Percentiles rank a stretch among this genome's conserved stretches.
Evolutionary conservation across 805 yeast genomes (phyloP).

Genomic region (Candida ascalaphidarum): DNA sequence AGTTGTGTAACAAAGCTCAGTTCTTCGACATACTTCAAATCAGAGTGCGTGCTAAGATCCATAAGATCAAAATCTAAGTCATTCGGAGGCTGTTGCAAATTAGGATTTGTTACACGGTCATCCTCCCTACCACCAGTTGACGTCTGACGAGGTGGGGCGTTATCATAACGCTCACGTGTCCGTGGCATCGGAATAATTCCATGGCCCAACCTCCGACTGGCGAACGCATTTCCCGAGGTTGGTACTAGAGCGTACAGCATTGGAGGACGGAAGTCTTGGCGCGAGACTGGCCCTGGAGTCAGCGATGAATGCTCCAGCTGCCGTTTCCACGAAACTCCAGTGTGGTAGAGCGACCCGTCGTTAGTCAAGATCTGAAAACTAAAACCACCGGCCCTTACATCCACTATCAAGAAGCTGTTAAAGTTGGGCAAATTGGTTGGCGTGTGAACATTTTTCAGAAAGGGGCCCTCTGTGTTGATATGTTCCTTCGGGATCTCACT

Average conservation of each 20-base stretch:
- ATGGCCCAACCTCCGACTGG: no score
- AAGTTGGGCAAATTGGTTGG: constrained; percentile 33
- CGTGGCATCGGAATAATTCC: not conserved
- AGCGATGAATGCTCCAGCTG: constrained; percentile 4
- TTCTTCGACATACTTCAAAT: no score
- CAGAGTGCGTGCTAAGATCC: not conserved
- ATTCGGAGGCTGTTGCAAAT: constrained; percentile 15
- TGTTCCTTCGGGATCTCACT: constrained; percentile 15
- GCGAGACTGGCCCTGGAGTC: constrained; percentile 21
- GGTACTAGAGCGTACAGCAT: no score
- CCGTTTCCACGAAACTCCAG: constrained; percentile 32
- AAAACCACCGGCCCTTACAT: constrained; percentile 57
- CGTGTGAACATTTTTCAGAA: constrained; percentile 12
- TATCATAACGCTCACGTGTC: no score
- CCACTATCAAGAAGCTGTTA: constrained; percentile 26
- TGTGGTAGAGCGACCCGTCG: constrained; percentile 46
- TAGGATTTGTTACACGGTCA: constrained; percentile 7
- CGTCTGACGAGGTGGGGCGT: no score
- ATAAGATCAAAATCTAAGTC: constrained; percentile 5
- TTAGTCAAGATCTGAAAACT: constrained; percentile 50
- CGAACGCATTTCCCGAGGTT: no score
- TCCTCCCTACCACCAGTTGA: not conserved
- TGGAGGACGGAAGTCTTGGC: constrained; percentile 10
- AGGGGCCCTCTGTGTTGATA: constrained; percentile 9
- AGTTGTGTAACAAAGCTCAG: constrained; percentile 14